These are phyloP conservation scores for Thelephora terrestris DNA, from an alignment of 1,284 basidiomycete genomes.

Conservation along the genomic window DNA sequence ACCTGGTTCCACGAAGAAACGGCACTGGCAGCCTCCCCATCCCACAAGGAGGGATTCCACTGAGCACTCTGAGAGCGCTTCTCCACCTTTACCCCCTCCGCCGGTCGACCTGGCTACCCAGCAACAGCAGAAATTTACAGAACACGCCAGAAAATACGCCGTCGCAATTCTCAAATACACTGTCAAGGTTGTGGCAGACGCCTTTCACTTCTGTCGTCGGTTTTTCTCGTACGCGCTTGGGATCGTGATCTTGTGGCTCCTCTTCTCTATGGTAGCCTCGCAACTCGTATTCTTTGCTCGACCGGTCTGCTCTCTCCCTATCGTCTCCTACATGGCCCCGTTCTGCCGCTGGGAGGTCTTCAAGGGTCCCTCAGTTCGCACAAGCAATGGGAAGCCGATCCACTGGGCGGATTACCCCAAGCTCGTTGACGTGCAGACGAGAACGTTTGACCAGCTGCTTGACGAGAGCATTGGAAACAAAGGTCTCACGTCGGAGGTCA, in stretches of 20 bases:
- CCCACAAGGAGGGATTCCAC: too few species aligned
- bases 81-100: too few species aligned
- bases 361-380: slow-evolving; percentile 8
- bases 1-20: too few species aligned
- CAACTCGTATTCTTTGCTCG: too few species aligned
- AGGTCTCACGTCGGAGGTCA: too few species aligned
- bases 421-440: slow-evolving; percentile 46
- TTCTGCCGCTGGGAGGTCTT: not conserved
- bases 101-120: too few species aligned
- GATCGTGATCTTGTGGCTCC: not conserved
- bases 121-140: too few species aligned
- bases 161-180: not conserved
- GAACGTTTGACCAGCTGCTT: slow-evolving; percentile 50
- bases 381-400: slow-evolving; percentile 12
- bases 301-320: not conserved
- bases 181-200: not conserved
- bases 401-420: slow-evolving; percentile 46
- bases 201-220: not conserved
- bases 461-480: slow-evolving; percentile 47
- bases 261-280: not conserved
- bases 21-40: too few species aligned
- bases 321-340: not conserved
- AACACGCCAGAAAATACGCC: too few species aligned
- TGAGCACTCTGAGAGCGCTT: too few species aligned
- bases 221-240: not conserved